Base-by-base conservation (phyloP, 1,139 yeast genomes). In the Chernovozyma aurita region DNA sequence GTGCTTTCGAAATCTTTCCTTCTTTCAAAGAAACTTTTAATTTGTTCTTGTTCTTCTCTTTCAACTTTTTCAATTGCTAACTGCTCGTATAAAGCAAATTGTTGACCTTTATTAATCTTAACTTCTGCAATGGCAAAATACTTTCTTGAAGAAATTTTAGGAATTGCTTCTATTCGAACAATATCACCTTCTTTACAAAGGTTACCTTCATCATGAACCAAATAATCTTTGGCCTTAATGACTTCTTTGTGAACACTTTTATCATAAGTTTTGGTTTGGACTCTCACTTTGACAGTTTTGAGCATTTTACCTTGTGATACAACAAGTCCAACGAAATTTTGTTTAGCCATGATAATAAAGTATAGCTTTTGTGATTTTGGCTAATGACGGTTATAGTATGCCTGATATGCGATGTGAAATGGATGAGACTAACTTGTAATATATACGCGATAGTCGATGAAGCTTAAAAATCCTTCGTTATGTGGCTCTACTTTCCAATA, bases 231-330 rank as follows among this genome's bases (percentile, higher is more conserved):
- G 65, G 90, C 78, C 50, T 75, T 79, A 52, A 85, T 66, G 43
- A 85, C 73, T 49, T 86, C 88, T 61, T 85, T 85, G 58, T 85
- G 85, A 47, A 86, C 78, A 44, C 72, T 67, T 45, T 73, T 74
- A 58, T 85, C 83, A 64, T 80, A 85, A 28, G 73, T 69, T 50
- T 75, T 79, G 31, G 76, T 77, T 56, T 84, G 85, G 31, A 92
- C 92, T 42, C 96, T 77, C 43, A 92, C 97, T 67, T 88, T 90
- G 46, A 92, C 90, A 45, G 97, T 90, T 70, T 92, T 92, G 61
- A 76, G 74, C 97, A 90, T 90, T 59, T 87, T 87, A 32, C 97
- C 97, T 57, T 88, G 97, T 39, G 97, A 86, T 28, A 87, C 80
- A 49, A 92, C 97, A 59, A 87, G 80, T 37, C 98, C 98, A 37